Evolutionary conservation across 2,329 filamentous ascomycete genomes (phyloP).

Genomic region (Penicillium vulpinum): DNA sequence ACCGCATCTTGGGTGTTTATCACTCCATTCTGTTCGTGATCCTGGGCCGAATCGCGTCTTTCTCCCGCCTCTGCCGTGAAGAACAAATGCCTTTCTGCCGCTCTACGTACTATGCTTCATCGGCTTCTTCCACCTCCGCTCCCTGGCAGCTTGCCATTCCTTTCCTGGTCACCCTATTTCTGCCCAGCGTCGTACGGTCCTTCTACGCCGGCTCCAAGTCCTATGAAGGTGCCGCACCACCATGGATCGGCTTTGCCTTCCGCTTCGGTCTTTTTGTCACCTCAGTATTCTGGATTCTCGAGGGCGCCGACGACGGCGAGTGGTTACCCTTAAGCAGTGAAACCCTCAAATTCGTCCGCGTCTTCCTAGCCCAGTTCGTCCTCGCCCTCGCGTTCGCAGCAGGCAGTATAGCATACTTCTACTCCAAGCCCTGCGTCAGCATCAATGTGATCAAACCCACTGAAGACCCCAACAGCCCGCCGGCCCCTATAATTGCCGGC

Average conservation of each 20-base stretch:
- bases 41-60: conserved; percentile 75
- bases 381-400: conserved; percentile 79
- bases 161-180: conserved; percentile 66
- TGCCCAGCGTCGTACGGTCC: conserved; percentile 77
- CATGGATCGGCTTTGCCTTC: conserved; percentile 81
- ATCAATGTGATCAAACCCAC: conserved; percentile 59
- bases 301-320: conserved; percentile 78
- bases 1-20: conserved; percentile 75
- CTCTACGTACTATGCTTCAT: conserved; percentile 93
- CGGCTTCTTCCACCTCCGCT: conserved; percentile 87
- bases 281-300: conserved; percentile 82
- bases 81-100: conserved; percentile 97
- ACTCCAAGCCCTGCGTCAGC: conserved; percentile 79
- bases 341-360: conserved; percentile 70
- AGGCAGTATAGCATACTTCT: conserved; percentile 80
- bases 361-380: conserved; percentile 75
- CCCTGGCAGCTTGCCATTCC: conserved; percentile 85
- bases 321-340: conserved; percentile 69
- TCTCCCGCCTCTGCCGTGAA: conserved; percentile 90
- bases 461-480: conserved; percentile 43
- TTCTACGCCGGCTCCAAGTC: conserved; percentile 82
- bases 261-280: conserved; percentile 72
- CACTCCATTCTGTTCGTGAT: conserved; percentile 82
- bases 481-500: conserved; percentile 29
- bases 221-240: conserved; percentile 79